A percentile compares a stretch with the other conserved stretches of the same genome.
These are phyloP conservation scores for Alternaria conjuncta DNA, from an alignment of 2,329 filamentous ascomycete species.

Conservation along the genomic window DNA sequence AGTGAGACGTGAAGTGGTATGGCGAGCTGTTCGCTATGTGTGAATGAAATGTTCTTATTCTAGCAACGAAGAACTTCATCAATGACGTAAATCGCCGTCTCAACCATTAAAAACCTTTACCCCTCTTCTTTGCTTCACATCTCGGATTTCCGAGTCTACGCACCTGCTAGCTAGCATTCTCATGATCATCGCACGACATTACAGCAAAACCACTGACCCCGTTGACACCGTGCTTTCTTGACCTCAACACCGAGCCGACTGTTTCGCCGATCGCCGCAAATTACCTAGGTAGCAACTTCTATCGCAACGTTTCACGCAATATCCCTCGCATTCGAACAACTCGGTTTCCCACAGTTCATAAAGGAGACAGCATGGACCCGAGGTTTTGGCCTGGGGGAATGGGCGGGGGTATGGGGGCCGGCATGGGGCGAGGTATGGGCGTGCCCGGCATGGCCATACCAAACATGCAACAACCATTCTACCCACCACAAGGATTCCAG, in stretches of 20 bases:
- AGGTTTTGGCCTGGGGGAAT: neutral
- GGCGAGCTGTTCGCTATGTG: neutral
- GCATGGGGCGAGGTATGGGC: neutral
- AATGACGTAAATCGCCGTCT: neutral
- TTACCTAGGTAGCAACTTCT: accelerated
- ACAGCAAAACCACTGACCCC: neutral
- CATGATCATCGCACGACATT: neutral
- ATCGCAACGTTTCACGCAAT: neutral
- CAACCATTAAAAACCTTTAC: accelerated
- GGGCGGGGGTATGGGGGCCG: neutral
- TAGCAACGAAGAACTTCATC: neutral
- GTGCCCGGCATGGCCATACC: neutral
- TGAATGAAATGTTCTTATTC: neutral
- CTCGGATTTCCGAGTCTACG: neutral
- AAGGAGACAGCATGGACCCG: neutral
- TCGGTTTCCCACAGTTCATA: accelerated
- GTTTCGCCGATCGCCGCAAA: neutral
- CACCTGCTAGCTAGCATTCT: neutral
- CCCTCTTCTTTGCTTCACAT: neutral
- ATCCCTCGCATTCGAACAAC: neutral
- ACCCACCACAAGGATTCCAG: neutral
- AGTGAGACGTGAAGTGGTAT: accelerated
- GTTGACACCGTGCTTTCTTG: neutral
- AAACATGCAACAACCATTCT: neutral
- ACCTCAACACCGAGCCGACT: neutral